phyloP scores from a whole-genome alignment of 2,329 filamentous ascomycete genomes.

The Epichloe sylvatica region DNA sequence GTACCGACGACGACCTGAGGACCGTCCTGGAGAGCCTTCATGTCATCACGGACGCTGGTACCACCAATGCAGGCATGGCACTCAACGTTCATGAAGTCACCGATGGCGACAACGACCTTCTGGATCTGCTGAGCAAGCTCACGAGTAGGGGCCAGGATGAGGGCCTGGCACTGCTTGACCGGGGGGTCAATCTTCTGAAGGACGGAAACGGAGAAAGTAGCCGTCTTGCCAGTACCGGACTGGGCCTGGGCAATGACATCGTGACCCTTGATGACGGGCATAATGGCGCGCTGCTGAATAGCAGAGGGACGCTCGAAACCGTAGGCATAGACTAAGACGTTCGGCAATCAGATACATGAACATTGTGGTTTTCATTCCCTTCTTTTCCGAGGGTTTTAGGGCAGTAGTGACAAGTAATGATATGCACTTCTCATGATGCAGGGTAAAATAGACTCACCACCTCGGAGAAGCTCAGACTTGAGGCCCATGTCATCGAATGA shows the following conservation, averaged over 20 bases:
- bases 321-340: conserved; percentile 71
- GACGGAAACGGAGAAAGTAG: conserved; percentile 97
- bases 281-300: conserved; percentile 99
- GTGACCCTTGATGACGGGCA: conserved; percentile 99
- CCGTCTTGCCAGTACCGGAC: conserved; percentile 99
- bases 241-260: conserved; percentile 99
- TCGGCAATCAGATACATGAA: neutral
- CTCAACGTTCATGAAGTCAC: conserved; percentile 98
- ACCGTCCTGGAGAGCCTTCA: conserved; percentile 91
- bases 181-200: conserved; percentile 96
- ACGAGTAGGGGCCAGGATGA: conserved; percentile 94
- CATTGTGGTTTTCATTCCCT: neutral
- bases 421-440: neutral
- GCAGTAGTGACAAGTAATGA: neutral
- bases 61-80: conserved; percentile 99
- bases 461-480: conserved; percentile 93
- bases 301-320: conserved; percentile 99
- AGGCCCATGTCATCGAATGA: conserved; percentile 98
- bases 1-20: conserved; percentile 97
- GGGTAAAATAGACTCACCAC: conserved; percentile 38
- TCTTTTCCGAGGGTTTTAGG: neutral
- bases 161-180: conserved; percentile 92
- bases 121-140: conserved; percentile 99
- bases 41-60: conserved; percentile 95
- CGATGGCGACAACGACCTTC: conserved; percentile 96